These are phyloP conservation scores for Coemansia sp. DNA, from an alignment of 192 early-diverging fungal genomes.

Conservation along the genomic window DNA sequence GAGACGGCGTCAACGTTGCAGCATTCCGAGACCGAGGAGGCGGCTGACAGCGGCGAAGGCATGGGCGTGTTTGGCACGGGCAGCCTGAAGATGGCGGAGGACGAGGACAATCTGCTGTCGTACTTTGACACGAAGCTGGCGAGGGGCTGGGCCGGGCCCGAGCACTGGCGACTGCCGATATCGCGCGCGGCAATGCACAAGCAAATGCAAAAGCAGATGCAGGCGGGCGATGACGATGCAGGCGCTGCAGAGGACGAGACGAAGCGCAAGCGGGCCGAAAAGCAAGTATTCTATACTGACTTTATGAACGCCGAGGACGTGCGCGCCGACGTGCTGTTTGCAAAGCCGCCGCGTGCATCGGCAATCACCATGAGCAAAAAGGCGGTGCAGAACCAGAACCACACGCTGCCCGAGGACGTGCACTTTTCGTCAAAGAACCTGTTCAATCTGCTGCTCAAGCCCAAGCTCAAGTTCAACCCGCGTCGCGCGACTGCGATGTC, in stretches of 20 bases:
- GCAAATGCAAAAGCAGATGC: constrained; percentile 25
- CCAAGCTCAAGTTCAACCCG: constrained; percentile 49
- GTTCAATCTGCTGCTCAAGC: constrained; percentile 56
- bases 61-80: constrained; percentile 8
- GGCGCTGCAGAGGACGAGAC: constrained; percentile 22
- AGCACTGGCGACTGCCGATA: constrained; percentile 77
- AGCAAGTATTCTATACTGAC: constrained; percentile 53
- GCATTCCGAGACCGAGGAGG: constrained; percentile 25
- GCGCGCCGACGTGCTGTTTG: constrained; percentile 68
- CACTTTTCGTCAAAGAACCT: constrained; percentile 65
- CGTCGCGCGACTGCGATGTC: constrained; percentile 9
- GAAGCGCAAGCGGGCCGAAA: constrained; percentile 53
- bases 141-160: constrained; percentile 89
- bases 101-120: constrained; percentile 66
- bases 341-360: constrained; percentile 44
- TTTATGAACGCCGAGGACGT: constrained; percentile 61
- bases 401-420: constrained; percentile 83
- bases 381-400: constrained; percentile 52
- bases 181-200: constrained; percentile 42
- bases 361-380: constrained; percentile 56
- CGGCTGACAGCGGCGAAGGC: constrained; percentile 13
- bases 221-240: constrained; percentile 14
- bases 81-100: constrained; percentile 44
- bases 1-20: constrained; percentile 36
- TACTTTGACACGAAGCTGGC: constrained; percentile 84